These are phyloP conservation scores for Meripilus lineatus DNA, from an alignment of 1,284 basidiomycete species.

Conservation along the genomic window DNA sequence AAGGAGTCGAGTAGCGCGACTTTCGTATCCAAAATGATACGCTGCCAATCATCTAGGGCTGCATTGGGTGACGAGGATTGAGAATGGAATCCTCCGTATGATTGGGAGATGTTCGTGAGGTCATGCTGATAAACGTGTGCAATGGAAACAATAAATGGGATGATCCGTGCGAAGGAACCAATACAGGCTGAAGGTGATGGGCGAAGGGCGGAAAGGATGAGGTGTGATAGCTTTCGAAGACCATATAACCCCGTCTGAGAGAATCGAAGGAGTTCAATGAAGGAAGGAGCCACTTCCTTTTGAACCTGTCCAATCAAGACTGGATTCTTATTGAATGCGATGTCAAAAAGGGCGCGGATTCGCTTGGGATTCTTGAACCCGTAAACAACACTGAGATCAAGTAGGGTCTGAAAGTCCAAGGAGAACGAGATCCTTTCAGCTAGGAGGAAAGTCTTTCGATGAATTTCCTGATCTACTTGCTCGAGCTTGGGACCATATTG, in stretches of 20 bases:
- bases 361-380: conserved; percentile 38
- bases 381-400: conserved; percentile 62
- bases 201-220: conserved; percentile 50
- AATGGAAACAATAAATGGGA: conserved; percentile 49
- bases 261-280: conserved; percentile 48
- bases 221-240: conserved; percentile 56
- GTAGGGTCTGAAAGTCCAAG: conserved; percentile 46
- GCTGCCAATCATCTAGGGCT: conserved; percentile 58
- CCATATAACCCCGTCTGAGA: conserved; percentile 54
- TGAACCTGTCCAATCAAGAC: conserved; percentile 27
- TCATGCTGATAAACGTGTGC: conserved; percentile 56
- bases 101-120: conserved; percentile 45
- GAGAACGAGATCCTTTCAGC: conserved; percentile 45
- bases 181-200: conserved; percentile 43
- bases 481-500: conserved; percentile 17
- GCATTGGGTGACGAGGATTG: conserved; percentile 23
- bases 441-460: conserved; percentile 48
- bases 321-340: conserved; percentile 31
- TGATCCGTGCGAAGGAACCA: conserved; percentile 45
- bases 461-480: conserved; percentile 40
- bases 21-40: conserved; percentile 65
- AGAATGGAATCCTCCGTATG: conserved; percentile 52
- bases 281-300: conserved; percentile 48
- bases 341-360: conserved; percentile 39
- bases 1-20: conserved; percentile 65